These are phyloP conservation scores for Diplocarpon mali DNA, from an alignment of 2,329 filamentous ascomycete genomes.

Conservation along the genomic window DNA sequence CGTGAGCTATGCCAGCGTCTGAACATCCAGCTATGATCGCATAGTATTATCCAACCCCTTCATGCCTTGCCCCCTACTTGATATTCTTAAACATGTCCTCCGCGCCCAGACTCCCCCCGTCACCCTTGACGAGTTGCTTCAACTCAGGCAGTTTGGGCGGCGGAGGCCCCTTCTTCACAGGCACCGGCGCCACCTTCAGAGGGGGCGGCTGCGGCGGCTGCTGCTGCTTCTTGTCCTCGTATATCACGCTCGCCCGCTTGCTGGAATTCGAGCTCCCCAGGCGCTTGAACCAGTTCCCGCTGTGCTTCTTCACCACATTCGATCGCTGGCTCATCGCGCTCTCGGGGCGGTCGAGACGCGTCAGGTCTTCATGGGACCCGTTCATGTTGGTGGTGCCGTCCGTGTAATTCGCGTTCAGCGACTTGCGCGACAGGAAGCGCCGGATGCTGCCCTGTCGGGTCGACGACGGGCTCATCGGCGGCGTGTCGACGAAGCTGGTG, in stretches of 20 bases:
- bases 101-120: conserved; percentile 24
- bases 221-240: conserved; percentile 17
- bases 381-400: conserved; percentile 19
- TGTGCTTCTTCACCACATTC: conserved; percentile 19
- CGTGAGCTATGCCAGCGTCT: conserved; percentile 17
- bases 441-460: conserved; percentile 29
- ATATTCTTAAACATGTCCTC: conserved; percentile 30
- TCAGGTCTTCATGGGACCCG: conserved; percentile 22
- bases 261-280: conserved; percentile 14
- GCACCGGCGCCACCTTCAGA: background rate
- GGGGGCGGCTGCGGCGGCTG: background rate
- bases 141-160: conserved; percentile 27
- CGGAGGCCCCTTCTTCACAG: conserved; percentile 20
- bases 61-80: conserved; percentile 16
- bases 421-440: conserved; percentile 28
- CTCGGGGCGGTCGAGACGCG: conserved; percentile 19
- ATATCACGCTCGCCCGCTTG: conserved; percentile 22
- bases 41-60: conserved; percentile 14
- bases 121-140: conserved; percentile 22
- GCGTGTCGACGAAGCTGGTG: conserved; percentile 9
- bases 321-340: conserved; percentile 20
- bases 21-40: conserved; percentile 16
- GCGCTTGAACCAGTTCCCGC: conserved; percentile 25
- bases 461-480: conserved; percentile 23
- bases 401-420: conserved; percentile 26